Conservation (phyloP, 345 rosid genomes). For the Diplotaxis tenuifolia region DNA sequence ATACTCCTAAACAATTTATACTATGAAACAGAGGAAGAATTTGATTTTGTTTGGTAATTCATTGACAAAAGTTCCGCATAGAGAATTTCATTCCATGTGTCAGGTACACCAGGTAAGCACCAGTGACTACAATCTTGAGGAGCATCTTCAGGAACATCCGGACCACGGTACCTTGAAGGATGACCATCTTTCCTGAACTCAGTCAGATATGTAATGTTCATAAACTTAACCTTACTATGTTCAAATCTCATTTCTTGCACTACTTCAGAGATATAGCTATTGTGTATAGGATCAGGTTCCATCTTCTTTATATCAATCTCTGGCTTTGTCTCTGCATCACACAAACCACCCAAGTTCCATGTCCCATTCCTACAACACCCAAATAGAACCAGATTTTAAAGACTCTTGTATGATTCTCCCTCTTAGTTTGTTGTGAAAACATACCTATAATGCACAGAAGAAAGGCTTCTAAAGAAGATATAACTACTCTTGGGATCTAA, state of each 20-base stretch:
- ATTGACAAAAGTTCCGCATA: slow-evolving; percentile 59
- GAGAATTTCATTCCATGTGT: slow-evolving; percentile 78
- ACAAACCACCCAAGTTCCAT: slow-evolving; percentile 69
- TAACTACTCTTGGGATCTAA: slow-evolving; percentile 49
- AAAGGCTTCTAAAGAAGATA: slow-evolving; percentile 69
- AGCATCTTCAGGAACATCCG: slow-evolving; percentile 55
- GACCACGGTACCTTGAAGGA: slow-evolving; percentile 73
- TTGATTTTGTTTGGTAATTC: slow-evolving; percentile 36
- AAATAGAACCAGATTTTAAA: neutral
- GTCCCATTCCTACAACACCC: slow-evolving; percentile 54
- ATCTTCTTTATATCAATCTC: slow-evolving; percentile 43
- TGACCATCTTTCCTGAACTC: slow-evolving; percentile 69
- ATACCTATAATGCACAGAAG: slow-evolving; percentile 80
- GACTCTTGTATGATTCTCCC: neutral
- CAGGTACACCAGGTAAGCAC: slow-evolving; percentile 91
- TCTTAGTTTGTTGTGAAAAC: slow-evolving; percentile 1
- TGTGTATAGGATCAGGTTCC: slow-evolving; percentile 51
- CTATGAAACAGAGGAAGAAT: neutral
- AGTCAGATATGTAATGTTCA: slow-evolving; percentile 71
- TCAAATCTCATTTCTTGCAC: slow-evolving; percentile 47
- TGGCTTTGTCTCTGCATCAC: slow-evolving; percentile 60
- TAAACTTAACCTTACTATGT: slow-evolving; percentile 48
- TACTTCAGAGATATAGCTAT: slow-evolving; percentile 50
- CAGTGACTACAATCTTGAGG: slow-evolving; percentile 95
- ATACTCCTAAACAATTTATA: too few species aligned